A percentile compares a stretch with the other conserved stretches of the same genome.
Conservation (phyloP, 176 grass and related monocot genomes). For the Phyllostachys edulis region DNA sequence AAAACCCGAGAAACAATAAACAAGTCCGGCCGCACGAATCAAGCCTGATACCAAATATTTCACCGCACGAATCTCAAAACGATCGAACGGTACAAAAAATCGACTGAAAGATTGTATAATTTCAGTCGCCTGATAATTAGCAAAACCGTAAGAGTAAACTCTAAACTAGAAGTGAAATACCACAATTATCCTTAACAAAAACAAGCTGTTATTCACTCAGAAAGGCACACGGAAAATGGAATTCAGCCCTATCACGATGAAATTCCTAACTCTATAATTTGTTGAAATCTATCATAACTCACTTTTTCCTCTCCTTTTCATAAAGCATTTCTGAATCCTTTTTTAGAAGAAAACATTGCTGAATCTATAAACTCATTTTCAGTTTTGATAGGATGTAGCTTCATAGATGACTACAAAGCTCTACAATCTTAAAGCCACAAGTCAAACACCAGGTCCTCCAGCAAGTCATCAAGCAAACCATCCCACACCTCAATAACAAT, state of each 20-base stretch:
- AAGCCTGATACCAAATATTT: no score
- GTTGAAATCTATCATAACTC: conserved; percentile 21
- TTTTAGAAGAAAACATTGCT: conserved; percentile 22
- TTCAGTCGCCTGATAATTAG: no score
- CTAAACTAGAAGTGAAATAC: no score
- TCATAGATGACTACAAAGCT: conserved; percentile 20
- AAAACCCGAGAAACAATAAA: no score
- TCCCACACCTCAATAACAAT: conserved; percentile 56
- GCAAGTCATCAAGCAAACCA: conserved; percentile 62
- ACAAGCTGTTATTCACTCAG: conserved; percentile 21
- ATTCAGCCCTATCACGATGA: conserved; percentile 7
- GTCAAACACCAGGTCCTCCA: conserved; percentile 73
- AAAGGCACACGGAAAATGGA: conserved; percentile 26
- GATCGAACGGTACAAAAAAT: no score
- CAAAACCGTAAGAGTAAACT: no score
- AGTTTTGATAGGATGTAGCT: conserved; percentile 24
- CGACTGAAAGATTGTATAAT: no score
- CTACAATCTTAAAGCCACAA: conserved; percentile 55
- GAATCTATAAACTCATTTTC: conserved; percentile 21
- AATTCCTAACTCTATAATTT: conserved; percentile 28
- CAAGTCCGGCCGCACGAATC: no score
- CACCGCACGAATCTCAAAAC: no score
- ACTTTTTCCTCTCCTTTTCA: conserved; percentile 29
- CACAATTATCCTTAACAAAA: not conserved
- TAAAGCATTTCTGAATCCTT: conserved; percentile 8